Percentiles rank a stretch among this genome's conserved stretches.
These are phyloP conservation scores for Fusarium sp. DNA, from an alignment of 2,329 filamentous ascomycete species.

Conservation along the genomic window DNA sequence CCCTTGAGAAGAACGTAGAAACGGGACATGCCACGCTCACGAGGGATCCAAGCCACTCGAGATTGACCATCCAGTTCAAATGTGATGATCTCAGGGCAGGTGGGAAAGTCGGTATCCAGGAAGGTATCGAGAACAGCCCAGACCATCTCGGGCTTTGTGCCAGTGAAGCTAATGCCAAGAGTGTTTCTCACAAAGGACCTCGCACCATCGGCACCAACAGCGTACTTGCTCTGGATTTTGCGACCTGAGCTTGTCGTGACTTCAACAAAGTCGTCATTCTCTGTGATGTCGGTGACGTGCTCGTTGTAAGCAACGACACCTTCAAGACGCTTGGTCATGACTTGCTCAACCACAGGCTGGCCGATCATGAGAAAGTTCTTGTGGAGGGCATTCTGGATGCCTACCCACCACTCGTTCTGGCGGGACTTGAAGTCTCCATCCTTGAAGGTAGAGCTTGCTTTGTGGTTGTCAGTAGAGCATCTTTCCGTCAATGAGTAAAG, in stretches of 20 bases:
- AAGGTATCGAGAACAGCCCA: slow-evolving; percentile 63
- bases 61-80: slow-evolving; percentile 59
- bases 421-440: slow-evolving; percentile 60
- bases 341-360: slow-evolving; percentile 58
- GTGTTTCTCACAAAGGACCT: slow-evolving; percentile 58
- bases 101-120: slow-evolving; percentile 61
- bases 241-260: slow-evolving; percentile 49
- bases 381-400: slow-evolving; percentile 57
- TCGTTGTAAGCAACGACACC: slow-evolving; percentile 52
- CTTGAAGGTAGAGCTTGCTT: slow-evolving; percentile 61
- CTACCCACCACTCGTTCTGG: slow-evolving; percentile 61
- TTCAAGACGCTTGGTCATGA: slow-evolving; percentile 51
- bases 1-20: slow-evolving; percentile 62
- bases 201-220: slow-evolving; percentile 65
- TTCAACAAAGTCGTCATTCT: slow-evolving; percentile 65
- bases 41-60: slow-evolving; percentile 61
- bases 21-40: slow-evolving; percentile 59
- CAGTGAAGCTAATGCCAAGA: slow-evolving; percentile 55
- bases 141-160: slow-evolving; percentile 62
- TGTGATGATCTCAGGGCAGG: slow-evolving; percentile 60
- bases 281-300: slow-evolving; percentile 59
- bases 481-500: too few species aligned
- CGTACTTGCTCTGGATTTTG: slow-evolving; percentile 53
- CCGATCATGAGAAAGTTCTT: slow-evolving; percentile 64
- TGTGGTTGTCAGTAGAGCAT: background rate